Evolutionary conservation across 202 grass and related monocot species (phyloP).

Genomic region (Saccharum hybrid): DNA sequence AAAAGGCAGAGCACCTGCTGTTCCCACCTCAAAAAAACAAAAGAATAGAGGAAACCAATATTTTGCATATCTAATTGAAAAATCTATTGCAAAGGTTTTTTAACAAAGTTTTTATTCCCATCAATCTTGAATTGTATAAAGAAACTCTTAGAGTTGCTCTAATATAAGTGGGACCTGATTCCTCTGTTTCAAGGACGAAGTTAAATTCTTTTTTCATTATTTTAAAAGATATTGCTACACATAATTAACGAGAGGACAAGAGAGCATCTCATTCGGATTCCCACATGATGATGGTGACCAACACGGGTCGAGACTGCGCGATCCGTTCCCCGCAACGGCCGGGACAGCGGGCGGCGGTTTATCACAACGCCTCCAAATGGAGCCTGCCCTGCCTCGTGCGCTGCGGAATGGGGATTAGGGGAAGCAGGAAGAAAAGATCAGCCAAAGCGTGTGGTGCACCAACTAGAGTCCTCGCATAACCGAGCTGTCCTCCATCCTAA

Average conservation of each 20-base stretch:
- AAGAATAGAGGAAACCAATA: no score
- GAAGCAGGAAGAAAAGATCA: constrained; percentile 34
- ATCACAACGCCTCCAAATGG: constrained; percentile 68
- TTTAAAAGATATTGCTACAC: background rate
- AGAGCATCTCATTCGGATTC: constrained; percentile 34
- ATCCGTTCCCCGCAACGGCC: constrained; percentile 32
- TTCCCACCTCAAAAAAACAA: no score
- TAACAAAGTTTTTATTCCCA: no score
- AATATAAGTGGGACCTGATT: background rate
- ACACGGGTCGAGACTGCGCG: background rate
- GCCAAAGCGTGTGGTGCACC: constrained; percentile 42
- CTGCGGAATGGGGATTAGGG: background rate
- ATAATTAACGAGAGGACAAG: background rate
- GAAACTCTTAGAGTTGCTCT: no score
- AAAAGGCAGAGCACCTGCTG: no score
- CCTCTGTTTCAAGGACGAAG: background rate
- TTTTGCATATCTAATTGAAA: no score
- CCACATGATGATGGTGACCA: constrained; percentile 53
- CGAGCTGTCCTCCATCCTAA: constrained; percentile 62
- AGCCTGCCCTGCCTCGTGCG: constrained; percentile 35
- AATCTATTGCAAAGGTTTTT: no score
- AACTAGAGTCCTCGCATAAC: constrained; percentile 60
- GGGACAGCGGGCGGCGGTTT: constrained; percentile 17
- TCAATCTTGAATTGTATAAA: no score
- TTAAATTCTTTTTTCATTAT: background rate